Evolutionary conservation across 805 yeast genomes (phyloP).

Genomic region (Starmerella geochares): DNA sequence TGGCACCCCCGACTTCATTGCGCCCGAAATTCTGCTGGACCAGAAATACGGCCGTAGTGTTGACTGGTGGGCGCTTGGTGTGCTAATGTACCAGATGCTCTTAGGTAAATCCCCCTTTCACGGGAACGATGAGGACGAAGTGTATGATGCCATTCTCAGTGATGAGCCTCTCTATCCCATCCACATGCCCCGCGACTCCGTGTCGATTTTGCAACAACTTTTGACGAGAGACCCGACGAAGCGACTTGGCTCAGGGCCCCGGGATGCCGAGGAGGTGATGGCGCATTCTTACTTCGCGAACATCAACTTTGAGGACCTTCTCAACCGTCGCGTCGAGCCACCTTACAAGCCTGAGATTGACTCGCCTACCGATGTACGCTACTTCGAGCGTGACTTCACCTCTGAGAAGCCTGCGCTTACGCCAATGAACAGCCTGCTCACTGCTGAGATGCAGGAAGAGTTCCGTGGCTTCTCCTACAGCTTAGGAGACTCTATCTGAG

Average conservation of each 20-base stretch:
- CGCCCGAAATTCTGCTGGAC: conserved; percentile 92
- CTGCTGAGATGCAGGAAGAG: conserved; percentile 85
- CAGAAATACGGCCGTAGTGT: conserved; percentile 88
- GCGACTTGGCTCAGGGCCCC: conserved; percentile 77
- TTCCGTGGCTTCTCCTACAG: conserved; percentile 90
- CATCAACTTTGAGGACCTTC: conserved; percentile 79
- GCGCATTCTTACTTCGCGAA: conserved; percentile 87
- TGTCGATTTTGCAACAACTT: conserved; percentile 81
- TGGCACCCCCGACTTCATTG: conserved; percentile 99
- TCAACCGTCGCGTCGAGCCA: conserved; percentile 61
- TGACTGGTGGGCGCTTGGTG: conserved; percentile 99
- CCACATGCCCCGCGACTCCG: conserved; percentile 95
- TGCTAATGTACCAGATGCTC: conserved; percentile 88
- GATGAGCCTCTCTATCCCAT: conserved; percentile 96
- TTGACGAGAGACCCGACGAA: conserved; percentile 77
- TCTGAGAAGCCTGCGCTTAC: conserved; percentile 89
- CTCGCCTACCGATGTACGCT: conserved; percentile 81
- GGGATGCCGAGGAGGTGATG: conserved; percentile 90
- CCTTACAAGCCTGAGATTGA: conserved; percentile 84
- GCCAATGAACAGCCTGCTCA: conserved; percentile 80
- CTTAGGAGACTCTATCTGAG: conserved; percentile 27
- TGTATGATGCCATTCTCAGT: conserved; percentile 87
- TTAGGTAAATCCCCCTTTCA: conserved; percentile 93
- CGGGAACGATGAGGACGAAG: conserved; percentile 95
- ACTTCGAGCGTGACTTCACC: conserved; percentile 91